Evolutionary conservation across 1,284 basidiomycete genomes (phyloP).

Genomic region (Moniliophthora roreri): DNA sequence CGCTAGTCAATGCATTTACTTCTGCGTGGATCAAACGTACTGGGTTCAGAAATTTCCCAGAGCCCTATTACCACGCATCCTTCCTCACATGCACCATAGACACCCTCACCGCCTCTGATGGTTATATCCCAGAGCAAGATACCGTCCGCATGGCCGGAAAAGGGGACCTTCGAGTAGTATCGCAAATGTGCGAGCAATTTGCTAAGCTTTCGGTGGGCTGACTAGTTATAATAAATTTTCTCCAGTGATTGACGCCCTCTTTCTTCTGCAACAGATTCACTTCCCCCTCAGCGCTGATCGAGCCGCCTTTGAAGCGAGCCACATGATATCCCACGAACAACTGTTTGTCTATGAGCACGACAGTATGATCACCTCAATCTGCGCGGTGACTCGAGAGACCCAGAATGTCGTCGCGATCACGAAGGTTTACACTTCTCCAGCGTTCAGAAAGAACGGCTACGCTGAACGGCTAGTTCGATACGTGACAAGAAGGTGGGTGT

Average conservation of each 20-base stretch:
- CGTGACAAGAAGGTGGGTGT: slow-evolving; percentile 38
- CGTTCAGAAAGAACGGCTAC: slow-evolving; percentile 42
- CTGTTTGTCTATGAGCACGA: slow-evolving; percentile 47
- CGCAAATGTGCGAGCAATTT: slow-evolving; percentile 47
- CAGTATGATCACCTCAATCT: slow-evolving; percentile 42
- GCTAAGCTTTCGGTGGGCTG: slow-evolving; percentile 42
- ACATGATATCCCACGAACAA: slow-evolving; percentile 40
- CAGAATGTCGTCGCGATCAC: slow-evolving; percentile 46
- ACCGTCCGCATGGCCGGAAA: slow-evolving; percentile 31
- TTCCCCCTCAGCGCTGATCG: slow-evolving; percentile 33
- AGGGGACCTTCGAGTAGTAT: slow-evolving; percentile 35
- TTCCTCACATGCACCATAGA: slow-evolving; percentile 38
- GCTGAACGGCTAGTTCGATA: slow-evolving; percentile 45
- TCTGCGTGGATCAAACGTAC: slow-evolving; percentile 37
- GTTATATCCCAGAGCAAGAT: slow-evolving; percentile 28
- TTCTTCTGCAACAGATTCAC: background rate
- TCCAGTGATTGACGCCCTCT: background rate
- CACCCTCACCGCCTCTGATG: slow-evolving; percentile 29
- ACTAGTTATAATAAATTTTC: background rate
- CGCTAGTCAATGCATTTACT: slow-evolving; percentile 37
- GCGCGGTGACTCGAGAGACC: slow-evolving; percentile 46
- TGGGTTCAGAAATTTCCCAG: slow-evolving; percentile 29
- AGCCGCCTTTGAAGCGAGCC: slow-evolving; percentile 38
- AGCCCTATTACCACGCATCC: slow-evolving; percentile 45
- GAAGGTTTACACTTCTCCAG: slow-evolving; percentile 47